phyloP scores from a whole-genome alignment of 257 asterid species.

The Eucommia ulmoides region DNA sequence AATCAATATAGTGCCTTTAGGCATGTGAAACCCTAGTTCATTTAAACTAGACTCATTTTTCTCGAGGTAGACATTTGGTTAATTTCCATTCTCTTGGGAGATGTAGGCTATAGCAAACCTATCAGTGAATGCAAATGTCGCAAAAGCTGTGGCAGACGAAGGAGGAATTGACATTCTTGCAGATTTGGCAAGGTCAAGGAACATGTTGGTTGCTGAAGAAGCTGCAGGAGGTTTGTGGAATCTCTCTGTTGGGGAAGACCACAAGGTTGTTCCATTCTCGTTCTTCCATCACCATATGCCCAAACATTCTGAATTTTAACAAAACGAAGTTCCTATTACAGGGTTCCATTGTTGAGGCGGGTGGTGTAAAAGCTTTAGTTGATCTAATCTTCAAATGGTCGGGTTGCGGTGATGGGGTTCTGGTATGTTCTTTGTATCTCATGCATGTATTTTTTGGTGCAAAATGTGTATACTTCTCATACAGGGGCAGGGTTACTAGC shows the following conservation, averaged over 20 bases:
- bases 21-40: too few relatives aligned
- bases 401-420: constrained; percentile 58
- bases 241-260: constrained; percentile 79
- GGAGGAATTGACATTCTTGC: constrained; percentile 68
- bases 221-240: constrained; percentile 94
- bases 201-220: constrained; percentile 74
- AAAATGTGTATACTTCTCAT: too few relatives aligned
- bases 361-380: constrained; percentile 77
- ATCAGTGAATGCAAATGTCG: constrained; percentile 70
- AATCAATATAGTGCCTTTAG: too few relatives aligned
- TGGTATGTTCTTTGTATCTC: constrained; percentile 37
- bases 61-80: not conserved
- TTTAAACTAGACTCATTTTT: too few relatives aligned
- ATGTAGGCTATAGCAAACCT: constrained; percentile 74
- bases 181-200: constrained; percentile 58
- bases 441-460: not conserved
- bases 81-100: constrained; percentile 9
- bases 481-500: too few relatives aligned
- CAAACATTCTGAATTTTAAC: not conserved
- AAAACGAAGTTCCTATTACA: constrained; percentile 15
- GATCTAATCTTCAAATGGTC: constrained; percentile 79
- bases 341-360: constrained; percentile 79
- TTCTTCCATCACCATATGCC: not conserved
- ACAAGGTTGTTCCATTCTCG: constrained; percentile 37
- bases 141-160: constrained; percentile 83